These are phyloP conservation scores for Saturnispora ahearnii DNA, from an alignment of 805 yeast genomes.

Conservation along the genomic window DNA sequence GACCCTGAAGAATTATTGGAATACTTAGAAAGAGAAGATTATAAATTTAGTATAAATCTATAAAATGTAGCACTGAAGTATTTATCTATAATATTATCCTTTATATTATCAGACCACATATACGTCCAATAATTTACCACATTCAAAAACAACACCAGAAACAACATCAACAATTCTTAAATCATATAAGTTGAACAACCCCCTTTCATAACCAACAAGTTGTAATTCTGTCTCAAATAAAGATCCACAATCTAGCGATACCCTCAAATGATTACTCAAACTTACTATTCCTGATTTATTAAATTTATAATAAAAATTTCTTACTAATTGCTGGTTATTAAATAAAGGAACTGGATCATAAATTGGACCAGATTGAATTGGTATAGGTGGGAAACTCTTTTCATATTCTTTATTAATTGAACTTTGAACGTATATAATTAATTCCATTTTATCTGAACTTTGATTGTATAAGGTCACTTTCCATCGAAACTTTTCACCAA, in stretches of 20 bases:
- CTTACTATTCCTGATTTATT: constrained; percentile 50
- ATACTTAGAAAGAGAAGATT: constrained; percentile 12
- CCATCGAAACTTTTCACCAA: constrained; percentile 58
- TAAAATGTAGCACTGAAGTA: background rate
- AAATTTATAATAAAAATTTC: constrained; percentile 29
- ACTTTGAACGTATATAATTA: constrained; percentile 41
- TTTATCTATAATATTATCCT: background rate
- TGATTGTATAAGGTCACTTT: constrained; percentile 57
- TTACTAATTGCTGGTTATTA: constrained; percentile 21
- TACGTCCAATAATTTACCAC: constrained; percentile 63
- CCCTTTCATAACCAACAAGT: constrained; percentile 54
- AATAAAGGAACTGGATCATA: constrained; percentile 25
- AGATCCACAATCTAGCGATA: constrained; percentile 50
- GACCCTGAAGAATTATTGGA: constrained; percentile 21
- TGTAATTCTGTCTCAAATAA: constrained; percentile 56
- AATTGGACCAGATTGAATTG: constrained; percentile 19
- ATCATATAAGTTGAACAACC: constrained; percentile 56
- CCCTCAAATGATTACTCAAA: constrained; percentile 53
- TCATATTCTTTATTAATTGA: constrained; percentile 28
- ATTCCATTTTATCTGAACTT: constrained; percentile 39
- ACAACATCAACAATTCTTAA: constrained; percentile 53
- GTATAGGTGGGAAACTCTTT: constrained; percentile 30
- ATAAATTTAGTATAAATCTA: constrained; percentile 5
- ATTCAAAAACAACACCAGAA: constrained; percentile 61
- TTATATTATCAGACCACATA: constrained; percentile 34